Evolutionary conservation across 345 rosid species (phyloP).

Genomic region (Hibiscus trionum): DNA sequence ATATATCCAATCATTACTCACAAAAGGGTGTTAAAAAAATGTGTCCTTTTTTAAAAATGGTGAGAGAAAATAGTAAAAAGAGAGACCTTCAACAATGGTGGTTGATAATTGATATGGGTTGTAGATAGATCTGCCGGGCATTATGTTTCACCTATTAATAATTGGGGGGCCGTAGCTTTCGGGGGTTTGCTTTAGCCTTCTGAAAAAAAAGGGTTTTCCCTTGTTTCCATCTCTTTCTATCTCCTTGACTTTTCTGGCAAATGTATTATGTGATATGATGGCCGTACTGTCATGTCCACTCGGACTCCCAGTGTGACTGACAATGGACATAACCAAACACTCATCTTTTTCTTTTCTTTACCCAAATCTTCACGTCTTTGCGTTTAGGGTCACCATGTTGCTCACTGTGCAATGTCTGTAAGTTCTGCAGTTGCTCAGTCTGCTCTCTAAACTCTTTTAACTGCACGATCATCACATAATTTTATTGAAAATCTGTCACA

Average conservation of each 20-base stretch:
- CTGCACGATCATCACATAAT: background rate
- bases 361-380: background rate
- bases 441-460: background rate
- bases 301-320: constrained; percentile 21
- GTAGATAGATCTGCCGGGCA: background rate
- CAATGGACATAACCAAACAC: constrained; percentile 31
- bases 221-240: background rate
- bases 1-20: background rate
- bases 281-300: constrained; percentile 23
- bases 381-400: background rate
- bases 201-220: background rate
- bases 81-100: background rate
- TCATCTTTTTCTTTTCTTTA: background rate
- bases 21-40: background rate
- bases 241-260: background rate
- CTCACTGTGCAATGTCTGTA: background rate
- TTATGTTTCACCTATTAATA: background rate
- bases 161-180: background rate
- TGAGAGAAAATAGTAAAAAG: background rate
- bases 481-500: background rate
- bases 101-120: no score
- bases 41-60: background rate
- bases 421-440: background rate
- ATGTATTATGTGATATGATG: constrained; percentile 24
- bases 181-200: background rate